A percentile compares a stretch with the other conserved stretches of the same genome.
Evolutionary conservation across 2,329 filamentous ascomycete genomes (phyloP).

Genomic region (Exophiala oligosperma): DNA sequence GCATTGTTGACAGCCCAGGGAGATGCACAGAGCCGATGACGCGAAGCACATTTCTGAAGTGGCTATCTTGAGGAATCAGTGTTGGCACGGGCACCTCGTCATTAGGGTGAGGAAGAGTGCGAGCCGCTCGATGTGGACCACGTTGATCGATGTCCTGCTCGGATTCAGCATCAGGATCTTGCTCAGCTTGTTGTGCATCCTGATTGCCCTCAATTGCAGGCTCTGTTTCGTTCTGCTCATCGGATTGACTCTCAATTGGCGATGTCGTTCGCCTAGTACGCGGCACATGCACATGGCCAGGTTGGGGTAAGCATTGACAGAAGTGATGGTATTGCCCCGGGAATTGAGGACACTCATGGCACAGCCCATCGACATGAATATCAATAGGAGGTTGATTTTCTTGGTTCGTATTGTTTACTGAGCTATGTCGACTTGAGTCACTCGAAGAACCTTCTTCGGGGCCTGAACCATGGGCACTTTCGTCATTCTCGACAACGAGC

Average conservation of each 20-base stretch:
- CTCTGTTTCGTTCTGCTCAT: neutral
- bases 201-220: neutral
- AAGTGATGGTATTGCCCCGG: constrained; percentile 19
- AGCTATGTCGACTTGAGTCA: neutral
- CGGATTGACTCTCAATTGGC: too few relatives aligned
- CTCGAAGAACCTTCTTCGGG: neutral
- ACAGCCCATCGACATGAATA: neutral
- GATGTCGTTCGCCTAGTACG: neutral
- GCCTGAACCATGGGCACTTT: neutral
- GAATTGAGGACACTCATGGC: constrained; percentile 18
- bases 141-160: neutral
- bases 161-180: neutral
- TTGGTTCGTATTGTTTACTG: constrained; percentile 2
- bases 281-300: neutral
- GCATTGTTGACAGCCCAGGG: too few relatives aligned
- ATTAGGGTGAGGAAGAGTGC: neutral
- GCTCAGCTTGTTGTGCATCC: too few relatives aligned
- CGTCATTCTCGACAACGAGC: neutral
- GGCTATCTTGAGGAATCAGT: too few relatives aligned
- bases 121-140: neutral
- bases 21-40: too few relatives aligned
- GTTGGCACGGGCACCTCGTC: neutral
- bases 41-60: too few relatives aligned
- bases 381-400: constrained; percentile 5
- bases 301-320: neutral